Evolutionary conservation across 176 grass and related monocot genomes (phyloP), one percentile per base, ranked within the genome.

Genomic region (Juncus inflexus): DNA sequence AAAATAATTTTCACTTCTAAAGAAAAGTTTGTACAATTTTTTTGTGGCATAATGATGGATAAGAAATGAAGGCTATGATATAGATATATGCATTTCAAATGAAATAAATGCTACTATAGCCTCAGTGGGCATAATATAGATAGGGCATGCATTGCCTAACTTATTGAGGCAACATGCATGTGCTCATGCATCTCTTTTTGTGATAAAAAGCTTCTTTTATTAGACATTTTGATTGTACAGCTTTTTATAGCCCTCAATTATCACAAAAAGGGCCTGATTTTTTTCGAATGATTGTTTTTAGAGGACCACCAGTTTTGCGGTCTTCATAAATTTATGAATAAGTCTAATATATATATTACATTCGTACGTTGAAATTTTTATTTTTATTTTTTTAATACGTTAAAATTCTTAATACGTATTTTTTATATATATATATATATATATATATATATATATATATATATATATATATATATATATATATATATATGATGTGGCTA

Each of bases 61-160:
- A 52, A 70, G 12, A 35, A 71, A 42, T 71, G 51, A 71, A 71
- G 54, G 67, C 14, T 55, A 71, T 40, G 42, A 15, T 12, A 14
- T 36, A 71, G n/a, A 71, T 10, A 70, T 28, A 53, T 68, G 66
- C 66, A 15, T 15, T 37, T 11, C 8, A 9, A 3, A 69, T 28
- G 19, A 28, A 28, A 54, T 69, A n/a, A 69, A 69, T 69, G 65
- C 35, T 39, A 69, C 66, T 69, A 43, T 52, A 52, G 8, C 38
- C 65, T 14, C 13, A 39, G 28, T 69, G 36, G 43, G 9, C 43
- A 9, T 47, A 6, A 9, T 5, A 47, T 47, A 47, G 43, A 47
- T 47, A 47, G 10, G 14, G 49, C 66, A 70, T 70, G 66, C 6
- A 6, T 9, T 47, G 9, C 66, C 36, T 28, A 70, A 57, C 66